Percentiles rank a stretch among this genome's conserved stretches.
phyloP scores from a whole-genome alignment of 495 filamentous ascomycete species.

The Staphylotrichum longicolle region DNA sequence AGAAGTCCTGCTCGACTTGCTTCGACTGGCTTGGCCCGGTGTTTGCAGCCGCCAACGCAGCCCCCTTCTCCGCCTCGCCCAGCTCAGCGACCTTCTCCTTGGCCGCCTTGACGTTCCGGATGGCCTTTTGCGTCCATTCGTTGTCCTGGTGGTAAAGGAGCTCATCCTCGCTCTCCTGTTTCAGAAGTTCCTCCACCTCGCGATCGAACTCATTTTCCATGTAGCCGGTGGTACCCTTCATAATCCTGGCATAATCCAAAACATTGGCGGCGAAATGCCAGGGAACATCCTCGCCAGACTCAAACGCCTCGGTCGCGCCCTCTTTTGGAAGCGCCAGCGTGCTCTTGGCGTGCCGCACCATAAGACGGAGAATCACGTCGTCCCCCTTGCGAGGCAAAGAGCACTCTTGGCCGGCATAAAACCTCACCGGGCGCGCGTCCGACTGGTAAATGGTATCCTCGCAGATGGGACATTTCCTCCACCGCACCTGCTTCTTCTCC shows the following conservation, averaged over 20 bases:
- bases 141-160: constrained; percentile 89
- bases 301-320: constrained; percentile 64
- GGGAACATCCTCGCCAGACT: constrained; percentile 70
- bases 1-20: constrained; percentile 54
- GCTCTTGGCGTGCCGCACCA: constrained; percentile 73
- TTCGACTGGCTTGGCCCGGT: constrained; percentile 14
- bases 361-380: constrained; percentile 82
- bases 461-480: constrained; percentile 96
- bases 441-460: constrained; percentile 84
- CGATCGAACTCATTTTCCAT: constrained; percentile 74
- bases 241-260: constrained; percentile 89
- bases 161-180: constrained; percentile 84
- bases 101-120: constrained; percentile 64
- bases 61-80: constrained; percentile 24
- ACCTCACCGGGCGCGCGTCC: constrained; percentile 86
- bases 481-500: constrained; percentile 59
- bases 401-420: constrained; percentile 86
- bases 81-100: constrained; percentile 62
- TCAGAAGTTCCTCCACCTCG: constrained; percentile 71
- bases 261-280: constrained; percentile 95
- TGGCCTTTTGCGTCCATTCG: constrained; percentile 85
- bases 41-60: neutral
- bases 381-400: constrained; percentile 74
- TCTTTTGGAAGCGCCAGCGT: constrained; percentile 86
- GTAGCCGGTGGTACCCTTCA: constrained; percentile 90